Evolutionary conservation across 2,329 filamentous ascomycete species (phyloP).

Genomic region (Ceratocystis cubensis): DNA sequence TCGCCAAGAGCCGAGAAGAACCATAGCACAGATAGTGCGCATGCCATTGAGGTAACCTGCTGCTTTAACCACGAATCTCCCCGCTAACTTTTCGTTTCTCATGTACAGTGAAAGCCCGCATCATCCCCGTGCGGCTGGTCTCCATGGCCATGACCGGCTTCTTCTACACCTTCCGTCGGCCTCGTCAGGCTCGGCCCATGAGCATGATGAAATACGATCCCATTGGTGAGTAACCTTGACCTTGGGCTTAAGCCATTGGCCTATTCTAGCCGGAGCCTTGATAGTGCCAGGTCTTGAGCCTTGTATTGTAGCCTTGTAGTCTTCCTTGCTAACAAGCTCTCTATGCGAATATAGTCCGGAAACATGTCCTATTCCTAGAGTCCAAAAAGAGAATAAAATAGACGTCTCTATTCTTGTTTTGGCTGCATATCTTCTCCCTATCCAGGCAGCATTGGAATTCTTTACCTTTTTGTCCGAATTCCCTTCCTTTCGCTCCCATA

Average conservation of each 20-base stretch:
- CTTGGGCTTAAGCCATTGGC: background rate
- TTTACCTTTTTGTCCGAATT: background rate
- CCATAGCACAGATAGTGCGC: no score
- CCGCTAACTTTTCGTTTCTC: background rate
- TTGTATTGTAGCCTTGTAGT: background rate
- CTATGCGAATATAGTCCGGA: conserved; percentile 51
- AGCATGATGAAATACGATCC: conserved; percentile 99
- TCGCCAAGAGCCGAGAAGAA: no score
- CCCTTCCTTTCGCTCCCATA: conserved; percentile 23
- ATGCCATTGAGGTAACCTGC: no score
- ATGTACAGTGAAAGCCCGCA: conserved; percentile 67
- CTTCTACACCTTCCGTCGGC: conserved; percentile 82
- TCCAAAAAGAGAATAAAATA: conserved; percentile 65
- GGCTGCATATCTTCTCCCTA: background rate
- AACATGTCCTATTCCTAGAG: conserved; percentile 92
- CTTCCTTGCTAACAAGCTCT: conserved; percentile 15
- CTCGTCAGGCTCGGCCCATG: conserved; percentile 67
- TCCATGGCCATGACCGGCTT: conserved; percentile 99
- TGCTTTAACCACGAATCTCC: no score
- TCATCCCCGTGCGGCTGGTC: conserved; percentile 83
- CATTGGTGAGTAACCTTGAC: conserved; percentile 50
- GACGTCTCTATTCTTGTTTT: conserved; percentile 19
- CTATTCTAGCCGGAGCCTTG: background rate
- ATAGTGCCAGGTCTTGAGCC: no score
- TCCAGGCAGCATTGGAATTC: background rate